These are phyloP conservation scores for Flagelloscypha sp. DNA, from an alignment of 768 basidiomycete species.

Conservation along the genomic window DNA sequence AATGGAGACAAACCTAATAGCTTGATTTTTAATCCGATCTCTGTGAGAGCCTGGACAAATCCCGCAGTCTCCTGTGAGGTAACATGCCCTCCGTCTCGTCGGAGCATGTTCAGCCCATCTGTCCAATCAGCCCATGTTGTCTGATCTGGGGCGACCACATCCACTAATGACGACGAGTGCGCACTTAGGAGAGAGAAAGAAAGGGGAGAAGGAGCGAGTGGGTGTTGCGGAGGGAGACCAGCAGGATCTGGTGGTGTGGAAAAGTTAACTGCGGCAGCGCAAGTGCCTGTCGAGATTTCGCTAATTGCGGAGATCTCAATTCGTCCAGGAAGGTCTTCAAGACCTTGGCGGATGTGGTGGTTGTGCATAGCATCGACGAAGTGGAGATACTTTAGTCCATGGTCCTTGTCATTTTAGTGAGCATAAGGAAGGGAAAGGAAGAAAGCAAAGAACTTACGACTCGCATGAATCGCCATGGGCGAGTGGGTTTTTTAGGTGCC, in stretches of 20 bases:
- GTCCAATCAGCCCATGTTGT: constrained; percentile 91
- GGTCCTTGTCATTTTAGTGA: constrained; percentile 45
- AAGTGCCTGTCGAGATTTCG: constrained; percentile 72
- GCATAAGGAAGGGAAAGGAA: constrained; percentile 1
- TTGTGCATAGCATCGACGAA: constrained; percentile 77
- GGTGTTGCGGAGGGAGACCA: constrained; percentile 46
- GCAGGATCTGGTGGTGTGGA: constrained; percentile 61
- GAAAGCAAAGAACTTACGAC: constrained; percentile 38
- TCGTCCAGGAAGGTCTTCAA: constrained; percentile 82
- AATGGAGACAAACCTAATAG: constrained; percentile 52
- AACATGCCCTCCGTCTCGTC: constrained; percentile 75
- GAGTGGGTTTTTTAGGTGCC: constrained; percentile 45
- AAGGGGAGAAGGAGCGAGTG: constrained; percentile 52
- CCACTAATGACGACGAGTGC: constrained; percentile 65
- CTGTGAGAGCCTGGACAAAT: constrained; percentile 80
- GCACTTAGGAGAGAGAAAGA: constrained; percentile 72
- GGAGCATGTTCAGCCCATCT: constrained; percentile 83
- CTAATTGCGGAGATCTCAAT: constrained; percentile 75
- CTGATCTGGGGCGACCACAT: constrained; percentile 70
- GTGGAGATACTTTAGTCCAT: constrained; percentile 71
- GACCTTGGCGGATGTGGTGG: constrained; percentile 67
- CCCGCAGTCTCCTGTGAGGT: constrained; percentile 79
- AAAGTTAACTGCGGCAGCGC: too few species aligned
- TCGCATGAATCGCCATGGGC: constrained; percentile 83
- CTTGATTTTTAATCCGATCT: constrained; percentile 89